Evolutionary conservation across 441 rosid species (phyloP).

Genomic region (Populus hybrid): DNA sequence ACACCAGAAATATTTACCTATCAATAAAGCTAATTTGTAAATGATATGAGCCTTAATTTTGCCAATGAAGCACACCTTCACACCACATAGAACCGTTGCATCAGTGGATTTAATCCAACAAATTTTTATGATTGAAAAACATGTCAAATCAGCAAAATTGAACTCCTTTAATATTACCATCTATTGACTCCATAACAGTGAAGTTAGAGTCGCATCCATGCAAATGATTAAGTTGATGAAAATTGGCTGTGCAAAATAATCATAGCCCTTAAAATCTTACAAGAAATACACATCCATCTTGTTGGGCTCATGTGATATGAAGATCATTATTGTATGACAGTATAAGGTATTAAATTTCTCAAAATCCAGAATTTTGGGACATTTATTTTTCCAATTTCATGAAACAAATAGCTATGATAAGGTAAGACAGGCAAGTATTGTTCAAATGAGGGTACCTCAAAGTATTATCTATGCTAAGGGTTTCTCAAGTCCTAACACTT

Average conservation of each 20-base stretch:
- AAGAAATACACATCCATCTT: neutral
- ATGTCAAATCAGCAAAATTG: neutral
- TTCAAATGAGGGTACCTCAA: neutral
- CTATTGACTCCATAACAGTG: neutral
- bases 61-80: neutral
- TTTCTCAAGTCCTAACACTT: neutral
- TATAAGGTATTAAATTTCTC: neutral
- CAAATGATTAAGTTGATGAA: neutral
- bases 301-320: neutral
- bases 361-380: neutral
- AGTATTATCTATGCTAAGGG: neutral
- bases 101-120: neutral
- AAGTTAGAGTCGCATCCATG: neutral
- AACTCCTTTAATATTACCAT: neutral
- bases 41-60: neutral
- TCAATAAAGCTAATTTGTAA: neutral
- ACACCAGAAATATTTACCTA: neutral
- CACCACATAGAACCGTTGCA: neutral
- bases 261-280: neutral
- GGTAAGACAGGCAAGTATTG: neutral
- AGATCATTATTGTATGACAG: neutral
- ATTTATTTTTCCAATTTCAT: neutral
- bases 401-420: neutral
- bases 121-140: neutral
- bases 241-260: neutral